Percentiles rank a stretch among this genome's conserved stretches.
Conservation (phyloP, 768 basidiomycete species). For the Macrolepiota albuminosa region DNA sequence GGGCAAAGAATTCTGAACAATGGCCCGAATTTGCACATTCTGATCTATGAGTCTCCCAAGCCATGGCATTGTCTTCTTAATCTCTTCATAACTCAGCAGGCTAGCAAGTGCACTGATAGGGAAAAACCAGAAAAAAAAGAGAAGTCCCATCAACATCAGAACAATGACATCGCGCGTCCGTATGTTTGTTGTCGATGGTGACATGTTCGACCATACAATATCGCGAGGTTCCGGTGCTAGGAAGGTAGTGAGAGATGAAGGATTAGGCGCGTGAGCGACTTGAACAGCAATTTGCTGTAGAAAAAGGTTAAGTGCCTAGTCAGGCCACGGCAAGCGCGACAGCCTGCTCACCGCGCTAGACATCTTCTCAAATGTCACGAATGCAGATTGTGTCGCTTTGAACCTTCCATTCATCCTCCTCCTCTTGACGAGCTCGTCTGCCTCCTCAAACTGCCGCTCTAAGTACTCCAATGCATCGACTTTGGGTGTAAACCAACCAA, state of each 20-base stretch:
- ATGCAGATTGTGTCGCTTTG: constrained; percentile 79
- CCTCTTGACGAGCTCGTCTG: constrained; percentile 79
- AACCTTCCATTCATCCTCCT: constrained; percentile 70
- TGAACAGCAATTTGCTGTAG: constrained; percentile 84
- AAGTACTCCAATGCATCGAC: constrained; percentile 91
- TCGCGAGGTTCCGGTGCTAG: constrained; percentile 93
- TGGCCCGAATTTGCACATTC: constrained; percentile 73
- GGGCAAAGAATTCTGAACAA: constrained; percentile 94
- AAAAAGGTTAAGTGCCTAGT: not conserved
- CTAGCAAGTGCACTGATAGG: constrained; percentile 86
- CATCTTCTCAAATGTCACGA: constrained; percentile 97
- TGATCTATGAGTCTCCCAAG: constrained; percentile 79
- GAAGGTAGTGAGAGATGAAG: constrained; percentile 60
- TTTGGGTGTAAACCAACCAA: constrained; percentile 66
- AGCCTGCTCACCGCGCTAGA: constrained; percentile 71
- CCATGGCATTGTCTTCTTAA: constrained; percentile 88
- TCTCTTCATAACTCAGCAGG: constrained; percentile 88
- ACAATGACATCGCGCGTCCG: constrained; percentile 71
- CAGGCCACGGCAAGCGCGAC: not conserved
- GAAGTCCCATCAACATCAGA: constrained; percentile 56
- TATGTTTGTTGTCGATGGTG: constrained; percentile 52
- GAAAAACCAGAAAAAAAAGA: constrained; percentile 90
- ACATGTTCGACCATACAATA: constrained; percentile 91
- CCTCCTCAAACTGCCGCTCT: constrained; percentile 71
- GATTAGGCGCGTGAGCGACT: constrained; percentile 68